Evolutionary conservation across 1,284 basidiomycete genomes (phyloP).

Genomic region (Cryptococcus sp.): DNA sequence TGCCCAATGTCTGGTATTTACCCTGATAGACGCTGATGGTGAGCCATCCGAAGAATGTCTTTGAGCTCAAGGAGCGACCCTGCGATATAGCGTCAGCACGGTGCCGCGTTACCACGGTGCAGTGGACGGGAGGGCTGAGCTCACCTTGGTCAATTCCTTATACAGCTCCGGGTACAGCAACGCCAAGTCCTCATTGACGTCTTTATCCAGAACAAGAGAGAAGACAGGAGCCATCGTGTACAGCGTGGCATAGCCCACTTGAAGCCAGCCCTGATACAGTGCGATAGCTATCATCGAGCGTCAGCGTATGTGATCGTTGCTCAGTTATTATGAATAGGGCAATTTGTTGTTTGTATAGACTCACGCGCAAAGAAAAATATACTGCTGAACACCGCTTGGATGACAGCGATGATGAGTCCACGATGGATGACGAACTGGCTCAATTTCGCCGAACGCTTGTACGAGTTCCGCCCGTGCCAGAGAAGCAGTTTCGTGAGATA

Average conservation of each 20-base stretch:
- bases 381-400: constrained; percentile 94
- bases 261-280: constrained; percentile 95
- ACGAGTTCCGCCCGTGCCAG: constrained; percentile 88
- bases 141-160: constrained; percentile 92
- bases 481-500: constrained; percentile 91
- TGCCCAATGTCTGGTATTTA: constrained; percentile 41
- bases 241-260: constrained; percentile 96
- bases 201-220: constrained; percentile 90
- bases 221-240: constrained; percentile 99
- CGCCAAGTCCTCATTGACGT: constrained; percentile 94
- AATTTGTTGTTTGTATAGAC: constrained; percentile 8
- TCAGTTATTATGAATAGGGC: not conserved
- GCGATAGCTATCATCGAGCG: constrained; percentile 66
- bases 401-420: constrained; percentile 95
- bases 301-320: constrained; percentile 3
- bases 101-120: not conserved
- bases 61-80: constrained; percentile 90
- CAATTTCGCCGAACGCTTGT: constrained; percentile 94
- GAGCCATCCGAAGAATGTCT: constrained; percentile 98
- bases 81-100: constrained; percentile 43
- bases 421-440: constrained; percentile 99
- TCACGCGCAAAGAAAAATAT: constrained; percentile 95
- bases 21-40: constrained; percentile 98
- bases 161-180: constrained; percentile 96
- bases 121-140: constrained; percentile 17